A percentile compares a stretch with the other conserved stretches of the same genome.
Evolutionary conservation across 2,329 filamentous ascomycete species (phyloP).

Genomic region (Pestalotiopsis sp.): DNA sequence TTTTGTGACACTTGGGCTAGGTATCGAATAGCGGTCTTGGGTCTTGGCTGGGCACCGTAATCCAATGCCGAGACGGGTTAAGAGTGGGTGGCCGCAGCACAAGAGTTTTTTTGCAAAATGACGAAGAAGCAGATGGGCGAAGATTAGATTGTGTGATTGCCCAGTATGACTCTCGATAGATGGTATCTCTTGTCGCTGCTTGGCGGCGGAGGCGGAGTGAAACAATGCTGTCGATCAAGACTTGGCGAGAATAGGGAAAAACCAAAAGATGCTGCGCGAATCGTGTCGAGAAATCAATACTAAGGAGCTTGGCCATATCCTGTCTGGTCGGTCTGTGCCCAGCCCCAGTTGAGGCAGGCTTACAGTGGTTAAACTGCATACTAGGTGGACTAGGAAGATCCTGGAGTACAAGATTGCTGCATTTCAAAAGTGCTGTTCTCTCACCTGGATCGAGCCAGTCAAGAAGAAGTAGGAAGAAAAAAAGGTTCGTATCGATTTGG

Average conservation of each 20-base stretch:
- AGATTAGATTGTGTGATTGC: slow-evolving; percentile 3
- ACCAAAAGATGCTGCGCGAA: background rate
- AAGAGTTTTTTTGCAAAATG: slow-evolving; percentile 15
- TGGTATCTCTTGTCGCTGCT: slow-evolving; percentile 15
- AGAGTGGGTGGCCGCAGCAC: slow-evolving; percentile 10
- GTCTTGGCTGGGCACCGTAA: background rate
- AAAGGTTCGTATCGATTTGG: too few species aligned
- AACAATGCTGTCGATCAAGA: slow-evolving; percentile 15
- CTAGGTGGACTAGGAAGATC: background rate
- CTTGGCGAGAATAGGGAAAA: slow-evolving; percentile 16
- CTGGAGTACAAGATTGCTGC: background rate
- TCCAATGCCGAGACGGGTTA: slow-evolving; percentile 1
- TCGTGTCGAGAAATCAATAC: background rate
- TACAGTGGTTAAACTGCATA: background rate
- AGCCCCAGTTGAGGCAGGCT: background rate
- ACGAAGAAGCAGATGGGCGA: background rate
- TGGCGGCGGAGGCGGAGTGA: slow-evolving; percentile 20
- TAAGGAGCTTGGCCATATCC: background rate
- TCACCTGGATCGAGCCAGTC: too few species aligned
- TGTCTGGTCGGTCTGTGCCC: background rate
- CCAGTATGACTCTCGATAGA: slow-evolving; percentile 13
- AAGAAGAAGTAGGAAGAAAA: too few species aligned
- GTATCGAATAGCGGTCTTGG: background rate
- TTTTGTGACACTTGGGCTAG: background rate
- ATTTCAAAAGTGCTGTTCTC: background rate